A percentile compares a stretch with the other conserved stretches of the same genome.
Conservation (phyloP, 805 yeast genomes). For the Grigorovia humatica region DNA sequence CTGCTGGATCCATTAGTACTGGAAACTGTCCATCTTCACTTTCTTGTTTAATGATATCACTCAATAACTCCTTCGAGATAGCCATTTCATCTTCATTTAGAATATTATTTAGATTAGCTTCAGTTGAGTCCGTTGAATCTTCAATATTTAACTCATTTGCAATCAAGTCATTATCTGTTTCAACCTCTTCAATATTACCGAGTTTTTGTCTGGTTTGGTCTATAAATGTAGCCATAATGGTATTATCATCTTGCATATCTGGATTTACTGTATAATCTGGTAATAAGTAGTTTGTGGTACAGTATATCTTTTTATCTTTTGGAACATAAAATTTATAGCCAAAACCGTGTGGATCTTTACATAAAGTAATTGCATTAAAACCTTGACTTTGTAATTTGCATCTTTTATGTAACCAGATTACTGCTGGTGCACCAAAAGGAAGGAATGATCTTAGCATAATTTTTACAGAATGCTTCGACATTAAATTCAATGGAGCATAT, state of each 20-base stretch:
- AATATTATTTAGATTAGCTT: too few relatives aligned
- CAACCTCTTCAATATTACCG: neutral
- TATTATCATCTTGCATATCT: neutral
- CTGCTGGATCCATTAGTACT: too few relatives aligned
- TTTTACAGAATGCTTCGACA: neutral
- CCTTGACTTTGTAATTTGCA: neutral
- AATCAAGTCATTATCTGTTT: neutral
- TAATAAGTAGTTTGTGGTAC: neutral
- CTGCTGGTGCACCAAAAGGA: conserved; percentile 3
- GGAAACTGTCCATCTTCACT: too few relatives aligned
- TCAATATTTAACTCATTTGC: neutral
- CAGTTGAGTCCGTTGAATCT: too few relatives aligned
- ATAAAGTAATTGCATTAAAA: conserved; percentile 1
- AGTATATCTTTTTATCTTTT: neutral
- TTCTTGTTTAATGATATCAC: too few relatives aligned
- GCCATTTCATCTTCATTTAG: too few relatives aligned
- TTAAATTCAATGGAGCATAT: neutral
- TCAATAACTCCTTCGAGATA: too few relatives aligned
- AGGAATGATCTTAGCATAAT: conserved; percentile 1
- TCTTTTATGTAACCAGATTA: neutral
- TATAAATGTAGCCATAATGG: conserved; percentile 1
- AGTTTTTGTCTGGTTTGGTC: neutral
- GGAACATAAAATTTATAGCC: conserved; percentile 5
- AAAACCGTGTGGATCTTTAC: conserved; percentile 2
- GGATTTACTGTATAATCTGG: conserved; percentile 1